A percentile compares a stretch with the other conserved stretches of the same genome.
Conservation (phyloP, 2,329 filamentous ascomycete species). For the Colletotrichum tropicale region DNA sequence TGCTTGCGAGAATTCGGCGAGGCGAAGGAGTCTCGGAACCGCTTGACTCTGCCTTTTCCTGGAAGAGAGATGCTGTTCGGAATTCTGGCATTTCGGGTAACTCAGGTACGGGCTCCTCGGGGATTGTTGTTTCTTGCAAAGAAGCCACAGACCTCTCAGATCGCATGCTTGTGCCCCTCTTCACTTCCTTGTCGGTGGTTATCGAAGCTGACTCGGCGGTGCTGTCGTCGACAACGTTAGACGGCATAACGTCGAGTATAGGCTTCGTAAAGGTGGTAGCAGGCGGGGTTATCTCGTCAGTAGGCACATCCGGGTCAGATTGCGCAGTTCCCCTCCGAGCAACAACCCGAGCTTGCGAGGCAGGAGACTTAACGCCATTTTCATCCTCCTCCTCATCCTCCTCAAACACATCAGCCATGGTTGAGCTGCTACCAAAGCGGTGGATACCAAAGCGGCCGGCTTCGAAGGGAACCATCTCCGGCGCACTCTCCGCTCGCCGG, state of each 20-base stretch:
- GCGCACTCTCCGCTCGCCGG: slow-evolving; percentile 79
- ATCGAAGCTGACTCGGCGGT: slow-evolving; percentile 45
- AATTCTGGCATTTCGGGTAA: slow-evolving; percentile 42
- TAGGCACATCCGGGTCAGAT: not conserved
- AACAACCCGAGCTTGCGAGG: not conserved
- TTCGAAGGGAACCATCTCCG: slow-evolving; percentile 79
- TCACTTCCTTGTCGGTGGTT: slow-evolving; percentile 45
- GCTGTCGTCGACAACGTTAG: not conserved
- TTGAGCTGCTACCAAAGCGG: slow-evolving; percentile 69
- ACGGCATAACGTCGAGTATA: slow-evolving; percentile 21
- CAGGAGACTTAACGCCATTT: slow-evolving; percentile 44
- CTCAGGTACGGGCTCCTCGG: slow-evolving; percentile 46
- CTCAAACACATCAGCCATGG: slow-evolving; percentile 87
- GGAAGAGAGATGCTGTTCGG: slow-evolving; percentile 39
- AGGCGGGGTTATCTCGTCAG: slow-evolving; percentile 37
- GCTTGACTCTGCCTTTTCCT: slow-evolving; percentile 35
- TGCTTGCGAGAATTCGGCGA: slow-evolving; percentile 41
- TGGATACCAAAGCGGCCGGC: slow-evolving; percentile 60
- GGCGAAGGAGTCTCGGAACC: slow-evolving; percentile 52
- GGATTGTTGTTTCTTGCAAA: slow-evolving; percentile 55
- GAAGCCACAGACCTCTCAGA: slow-evolving; percentile 55
- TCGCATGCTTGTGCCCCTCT: slow-evolving; percentile 43
- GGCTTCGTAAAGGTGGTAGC: slow-evolving; percentile 26
- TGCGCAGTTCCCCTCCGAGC: not conserved
- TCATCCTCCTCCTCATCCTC: slow-evolving; percentile 75